Evolutionary conservation across 2,329 filamentous ascomycete species (phyloP), one percentile per base, ranked within the genome.

Genomic region (Zasmidium angulare): DNA sequence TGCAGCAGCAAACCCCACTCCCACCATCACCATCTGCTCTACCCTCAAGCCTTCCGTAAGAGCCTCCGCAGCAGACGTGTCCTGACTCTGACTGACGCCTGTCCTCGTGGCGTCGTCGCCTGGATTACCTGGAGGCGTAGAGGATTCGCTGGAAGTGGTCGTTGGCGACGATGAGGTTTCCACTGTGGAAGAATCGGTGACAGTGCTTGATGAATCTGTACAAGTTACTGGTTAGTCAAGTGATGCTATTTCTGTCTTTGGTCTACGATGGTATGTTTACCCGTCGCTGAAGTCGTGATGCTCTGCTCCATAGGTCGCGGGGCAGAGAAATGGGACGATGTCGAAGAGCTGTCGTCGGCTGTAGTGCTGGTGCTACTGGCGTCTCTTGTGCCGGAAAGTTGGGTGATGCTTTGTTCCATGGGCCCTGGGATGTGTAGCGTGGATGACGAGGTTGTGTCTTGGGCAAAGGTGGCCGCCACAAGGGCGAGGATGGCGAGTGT

Each of bases 21-120:
- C 58, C 43, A 60, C n/a, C 29, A 60, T 53, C 10, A 60, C 19
- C 17, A 46, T 53, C 50, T 60, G 58, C 50, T 50, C 40, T 29
- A 40, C 22, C 9, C 46, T 23, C 20, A 53, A 9, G 9, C 12
- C 36, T 19, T 17, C n/a, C 14, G 3, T 17, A 43, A 14, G 24
- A 22, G 11, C 53, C 3, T 19, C n/a, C 24, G 20, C 47, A 36
- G 36, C 51, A 55, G 21, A 29, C 43, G 56, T 47, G 21, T 40
- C 50, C 52, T 59, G 56, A 22, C 50, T 53, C 17, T 48, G 50
- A 46, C 52, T 51, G 3, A 54, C 51, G 17, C 56, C 56, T n/a
- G 51, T 59, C 56, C 46, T 24, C 1, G 36, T 43, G 12, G 19
- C 29, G 26, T 24, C 51, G 19, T 54, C 50, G 3, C 56, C 56